Conservation (phyloP, 768 basidiomycete genomes). For the Wakefieldia striispora region DNA sequence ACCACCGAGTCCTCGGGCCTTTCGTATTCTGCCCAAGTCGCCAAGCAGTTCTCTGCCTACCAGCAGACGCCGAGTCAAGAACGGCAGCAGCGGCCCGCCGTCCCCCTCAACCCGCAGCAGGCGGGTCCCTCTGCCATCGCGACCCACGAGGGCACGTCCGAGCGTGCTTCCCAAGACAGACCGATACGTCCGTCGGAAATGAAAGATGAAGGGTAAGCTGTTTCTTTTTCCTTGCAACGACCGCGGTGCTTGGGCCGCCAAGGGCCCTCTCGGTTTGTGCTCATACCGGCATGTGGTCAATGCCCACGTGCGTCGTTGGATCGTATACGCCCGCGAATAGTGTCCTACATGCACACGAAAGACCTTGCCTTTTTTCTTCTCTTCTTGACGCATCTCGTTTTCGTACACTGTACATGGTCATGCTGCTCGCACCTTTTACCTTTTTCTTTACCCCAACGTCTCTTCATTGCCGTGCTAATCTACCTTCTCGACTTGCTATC, state of each 20-base stretch:
- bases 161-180: slow-evolving; percentile 41
- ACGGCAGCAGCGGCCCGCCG: slow-evolving; percentile 43
- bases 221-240: slow-evolving; percentile 13
- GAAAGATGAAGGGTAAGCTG: slow-evolving; percentile 81
- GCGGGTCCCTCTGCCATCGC: slow-evolving; percentile 31
- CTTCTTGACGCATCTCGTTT: not conserved
- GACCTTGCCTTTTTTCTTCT: not conserved
- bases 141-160: slow-evolving; percentile 35
- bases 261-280: slow-evolving; percentile 7
- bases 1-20: slow-evolving; percentile 30
- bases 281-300: slow-evolving; percentile 5
- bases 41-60: slow-evolving; percentile 62
- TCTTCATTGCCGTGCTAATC: slow-evolving; percentile 31
- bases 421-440: slow-evolving; percentile 12
- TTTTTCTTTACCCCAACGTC: slow-evolving; percentile 12
- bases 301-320: slow-evolving; percentile 2
- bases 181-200: slow-evolving; percentile 68
- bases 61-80: slow-evolving; percentile 67
- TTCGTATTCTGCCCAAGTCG: slow-evolving; percentile 64
- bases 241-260: slow-evolving; percentile 15
- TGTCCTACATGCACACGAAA: slow-evolving; percentile 27
- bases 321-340: slow-evolving; percentile 18
- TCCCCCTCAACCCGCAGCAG: slow-evolving; percentile 23
- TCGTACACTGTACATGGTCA: slow-evolving; percentile 17
- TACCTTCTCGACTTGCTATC: slow-evolving; percentile 21